Conservation (phyloP, 495 filamentous ascomycete genomes). For the Trichoderma orchidacearum region DNA sequence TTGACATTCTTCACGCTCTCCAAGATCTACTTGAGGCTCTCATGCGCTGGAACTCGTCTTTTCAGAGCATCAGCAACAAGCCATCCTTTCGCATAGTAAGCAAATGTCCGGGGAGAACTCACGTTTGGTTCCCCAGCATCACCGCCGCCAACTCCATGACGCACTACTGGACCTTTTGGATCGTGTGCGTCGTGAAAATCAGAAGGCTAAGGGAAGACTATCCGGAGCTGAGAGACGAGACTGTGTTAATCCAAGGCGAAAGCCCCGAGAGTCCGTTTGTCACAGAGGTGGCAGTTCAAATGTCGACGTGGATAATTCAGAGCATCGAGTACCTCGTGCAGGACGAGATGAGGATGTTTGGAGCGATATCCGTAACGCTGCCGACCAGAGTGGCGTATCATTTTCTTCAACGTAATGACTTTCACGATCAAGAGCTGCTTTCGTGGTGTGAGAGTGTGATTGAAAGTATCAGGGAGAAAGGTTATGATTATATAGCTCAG, state of each 20-base stretch:
- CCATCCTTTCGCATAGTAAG: conserved; percentile 4
- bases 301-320: conserved; percentile 15
- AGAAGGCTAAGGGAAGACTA: conserved; percentile 5
- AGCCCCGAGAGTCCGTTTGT: background rate
- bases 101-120: background rate
- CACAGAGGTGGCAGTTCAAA: conserved; percentile 2
- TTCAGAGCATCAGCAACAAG: background rate
- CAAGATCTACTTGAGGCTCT: conserved; percentile 3
- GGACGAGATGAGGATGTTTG: conserved; percentile 27
- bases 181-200: conserved; percentile 18
- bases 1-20: conserved; percentile 2
- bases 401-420: background rate
- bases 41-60: conserved; percentile 5
- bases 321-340: conserved; percentile 26
- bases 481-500: background rate
- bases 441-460: background rate
- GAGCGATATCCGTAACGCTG: conserved; percentile 20
- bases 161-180: conserved; percentile 22
- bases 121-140: conserved; percentile 18
- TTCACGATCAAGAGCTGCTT: background rate
- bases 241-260: background rate
- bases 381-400: conserved; percentile 6
- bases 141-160: conserved; percentile 21
- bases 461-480: background rate
- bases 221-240: background rate